phyloP scores from a whole-genome alignment of 495 filamentous ascomycete genomes.

The Aeminium ludgeri region DNA sequence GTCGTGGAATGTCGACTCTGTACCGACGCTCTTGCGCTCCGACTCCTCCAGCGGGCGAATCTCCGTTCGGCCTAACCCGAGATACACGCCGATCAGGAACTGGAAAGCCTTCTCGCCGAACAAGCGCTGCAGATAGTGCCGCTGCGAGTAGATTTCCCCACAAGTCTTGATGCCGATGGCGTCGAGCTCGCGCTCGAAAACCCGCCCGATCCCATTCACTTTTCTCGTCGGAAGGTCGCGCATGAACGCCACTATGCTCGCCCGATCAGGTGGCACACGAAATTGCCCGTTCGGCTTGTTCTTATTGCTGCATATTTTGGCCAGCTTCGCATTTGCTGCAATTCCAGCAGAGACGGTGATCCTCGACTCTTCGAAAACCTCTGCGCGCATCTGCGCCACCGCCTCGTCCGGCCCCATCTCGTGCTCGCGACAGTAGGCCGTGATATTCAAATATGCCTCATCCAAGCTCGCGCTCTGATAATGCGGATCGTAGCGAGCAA shows the following conservation, averaged over 20 bases:
- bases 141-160: constrained; percentile 67
- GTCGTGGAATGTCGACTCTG: constrained; percentile 81
- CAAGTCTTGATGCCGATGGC: constrained; percentile 78
- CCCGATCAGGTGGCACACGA: constrained; percentile 48
- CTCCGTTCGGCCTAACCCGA: constrained; percentile 76
- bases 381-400: constrained; percentile 55
- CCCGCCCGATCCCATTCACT: constrained; percentile 83
- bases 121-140: constrained; percentile 52
- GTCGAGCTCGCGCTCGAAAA: constrained; percentile 82
- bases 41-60: constrained; percentile 78
- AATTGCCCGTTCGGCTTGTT: constrained; percentile 98
- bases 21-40: constrained; percentile 85
- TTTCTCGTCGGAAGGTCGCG: constrained; percentile 63
- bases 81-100: constrained; percentile 68
- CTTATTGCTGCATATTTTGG: constrained; percentile 84
- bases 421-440: constrained; percentile 60
- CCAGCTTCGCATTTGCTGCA: constrained; percentile 77
- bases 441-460: constrained; percentile 94
- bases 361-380: constrained; percentile 59
- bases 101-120: constrained; percentile 85
- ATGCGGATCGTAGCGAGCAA: constrained; percentile 71
- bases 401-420: constrained; percentile 50
- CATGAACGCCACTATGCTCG: constrained; percentile 73
- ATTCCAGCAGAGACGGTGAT: constrained; percentile 93
- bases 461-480: constrained; percentile 91